These are phyloP conservation scores for Clavispora asparagi DNA, from an alignment of 805 yeast genomes.

Conservation along the genomic window DNA sequence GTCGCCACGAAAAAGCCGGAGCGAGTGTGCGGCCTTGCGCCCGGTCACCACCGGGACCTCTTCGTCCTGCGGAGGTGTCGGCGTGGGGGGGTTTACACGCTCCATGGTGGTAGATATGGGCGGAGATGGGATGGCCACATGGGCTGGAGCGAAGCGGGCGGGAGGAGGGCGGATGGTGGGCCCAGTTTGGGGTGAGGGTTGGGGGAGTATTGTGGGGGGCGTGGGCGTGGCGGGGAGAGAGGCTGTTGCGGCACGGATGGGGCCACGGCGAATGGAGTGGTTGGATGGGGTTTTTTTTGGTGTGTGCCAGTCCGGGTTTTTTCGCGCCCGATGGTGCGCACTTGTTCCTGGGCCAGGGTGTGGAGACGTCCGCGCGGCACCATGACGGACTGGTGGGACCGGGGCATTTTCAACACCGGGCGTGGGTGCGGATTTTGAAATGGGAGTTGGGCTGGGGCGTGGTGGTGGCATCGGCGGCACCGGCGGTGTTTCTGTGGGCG, in stretches of 20 bases:
- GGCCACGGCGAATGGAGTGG: background rate
- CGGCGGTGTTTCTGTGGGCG: too few relatives aligned
- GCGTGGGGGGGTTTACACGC: background rate
- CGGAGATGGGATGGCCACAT: background rate
- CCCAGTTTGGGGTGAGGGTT: background rate
- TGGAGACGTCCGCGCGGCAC: too few relatives aligned
- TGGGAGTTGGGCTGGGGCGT: too few relatives aligned
- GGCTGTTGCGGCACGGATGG: background rate
- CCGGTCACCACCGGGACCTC: conserved; percentile 34
- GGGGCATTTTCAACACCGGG: too few relatives aligned
- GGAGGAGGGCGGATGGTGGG: background rate
- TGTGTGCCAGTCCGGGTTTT: too few relatives aligned
- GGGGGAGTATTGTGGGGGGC: background rate
- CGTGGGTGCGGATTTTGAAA: too few relatives aligned
- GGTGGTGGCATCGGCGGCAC: too few relatives aligned
- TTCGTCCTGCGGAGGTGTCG: background rate
- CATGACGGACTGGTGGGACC: too few relatives aligned
- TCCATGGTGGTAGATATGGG: background rate
- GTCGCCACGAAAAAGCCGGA: conserved; percentile 45
- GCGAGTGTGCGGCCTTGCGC: conserved; percentile 53
- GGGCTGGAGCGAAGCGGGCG: too few relatives aligned
- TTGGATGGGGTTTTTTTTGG: background rate
- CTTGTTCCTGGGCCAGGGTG: too few relatives aligned
- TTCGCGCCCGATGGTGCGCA: background rate
- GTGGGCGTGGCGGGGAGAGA: background rate